Evolutionary conservation across 257 asterid species (phyloP).

Genomic region (Ligustrum vulgare): DNA sequence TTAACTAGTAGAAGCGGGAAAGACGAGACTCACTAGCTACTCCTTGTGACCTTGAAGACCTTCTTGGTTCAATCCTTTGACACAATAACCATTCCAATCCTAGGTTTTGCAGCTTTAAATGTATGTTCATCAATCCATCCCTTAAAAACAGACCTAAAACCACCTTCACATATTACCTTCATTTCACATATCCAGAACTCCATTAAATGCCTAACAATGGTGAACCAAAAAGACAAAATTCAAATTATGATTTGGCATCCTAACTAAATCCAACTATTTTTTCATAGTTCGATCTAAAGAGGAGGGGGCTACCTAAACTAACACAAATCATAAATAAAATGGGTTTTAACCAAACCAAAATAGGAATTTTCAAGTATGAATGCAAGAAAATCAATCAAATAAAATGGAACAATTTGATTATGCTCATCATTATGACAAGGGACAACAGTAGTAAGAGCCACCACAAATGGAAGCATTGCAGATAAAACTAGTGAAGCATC

Average conservation of each 20-base stretch:
- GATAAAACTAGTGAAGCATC: no score
- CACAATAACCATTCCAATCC: conserved; percentile 77
- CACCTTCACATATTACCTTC: conserved; percentile 62
- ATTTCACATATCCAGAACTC: neutral
- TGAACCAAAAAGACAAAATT: no score
- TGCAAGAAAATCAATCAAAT: neutral
- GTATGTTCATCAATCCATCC: conserved; percentile 81
- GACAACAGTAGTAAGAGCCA: neutral
- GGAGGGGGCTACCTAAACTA: neutral
- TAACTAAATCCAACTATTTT: neutral
- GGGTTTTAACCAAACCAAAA: no score
- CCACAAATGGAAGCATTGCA: no score
- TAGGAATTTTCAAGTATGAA: neutral
- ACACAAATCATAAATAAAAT: conserved; percentile 8
- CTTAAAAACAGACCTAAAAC: conserved; percentile 79
- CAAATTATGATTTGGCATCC: neutral
- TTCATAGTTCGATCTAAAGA: neutral
- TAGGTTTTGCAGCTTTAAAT: conserved; percentile 68
- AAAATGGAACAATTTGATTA: conserved; percentile 2
- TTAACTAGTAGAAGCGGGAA: neutral
- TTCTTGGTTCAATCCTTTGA: conserved; percentile 71
- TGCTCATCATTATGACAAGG: conserved; percentile 68
- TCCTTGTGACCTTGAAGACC: conserved; percentile 83
- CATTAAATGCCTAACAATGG: neutral
- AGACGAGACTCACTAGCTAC: conserved; percentile 63